Evolutionary conservation across 805 yeast genomes (phyloP), one percentile per base, ranked within the genome.

Genomic region (Debaryomyces hansenii): DNA sequence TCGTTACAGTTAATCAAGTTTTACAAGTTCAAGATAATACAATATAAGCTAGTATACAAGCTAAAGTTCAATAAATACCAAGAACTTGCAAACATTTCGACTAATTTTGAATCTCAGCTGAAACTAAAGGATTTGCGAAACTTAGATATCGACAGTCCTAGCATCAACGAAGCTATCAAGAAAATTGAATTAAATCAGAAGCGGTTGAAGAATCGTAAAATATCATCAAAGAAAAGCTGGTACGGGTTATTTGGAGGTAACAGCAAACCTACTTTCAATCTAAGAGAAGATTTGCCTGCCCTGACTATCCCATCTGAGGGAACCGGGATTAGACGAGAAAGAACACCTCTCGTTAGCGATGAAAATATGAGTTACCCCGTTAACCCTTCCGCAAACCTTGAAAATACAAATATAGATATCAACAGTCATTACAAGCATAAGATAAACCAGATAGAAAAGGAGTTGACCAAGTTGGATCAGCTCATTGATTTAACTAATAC

Each of bases 1-100:
- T 68, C 77, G 12, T 57, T 78, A 20, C 74, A 76, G 44, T 56
- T 80, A 40, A 59, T 80, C 33, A 70, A 69, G 41, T 80, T 78
- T 56, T 69, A 80, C 59, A 79, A 79, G 53, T 62, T 70, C 58
- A 80, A 80, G 55, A 78, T 80, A 35, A 58, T 78, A 18, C 85
- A 80, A 56, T 66, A 72, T 50, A 67, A 70, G 48, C 67, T 74
- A 18, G 47, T 72, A 20, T 65, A 69, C 53, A 69, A 67, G 51
- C 62, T 70, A 44, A 69, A 70, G 46, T 70, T 71, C 55, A 61
- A 55, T 50, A 67, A 70, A 47, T 57, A 63, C 37, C 73, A 66
- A 44, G 75, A 72, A 33, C 62, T 72, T 31, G 49, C 66, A 36
- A 66, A 60, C 47, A 54, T 64, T 38, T 56, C 60, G 15, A 51